phyloP scores from a whole-genome alignment of 2,329 filamentous ascomycete genomes.

The Rosellinia necatrix region DNA sequence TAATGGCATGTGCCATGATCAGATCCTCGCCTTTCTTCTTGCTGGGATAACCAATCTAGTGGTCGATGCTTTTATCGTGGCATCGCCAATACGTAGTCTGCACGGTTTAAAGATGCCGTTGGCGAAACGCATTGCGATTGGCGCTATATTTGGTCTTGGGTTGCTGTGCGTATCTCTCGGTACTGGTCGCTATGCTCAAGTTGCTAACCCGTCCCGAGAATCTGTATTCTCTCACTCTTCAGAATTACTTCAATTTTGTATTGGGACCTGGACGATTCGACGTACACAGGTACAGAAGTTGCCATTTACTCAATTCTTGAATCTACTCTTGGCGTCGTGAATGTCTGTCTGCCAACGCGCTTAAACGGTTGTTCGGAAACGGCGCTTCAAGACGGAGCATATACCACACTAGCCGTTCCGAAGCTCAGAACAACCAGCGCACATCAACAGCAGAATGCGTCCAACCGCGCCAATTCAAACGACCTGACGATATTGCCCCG shows the following conservation, averaged over 20 bases:
- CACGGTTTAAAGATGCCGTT: slow-evolving; percentile 14
- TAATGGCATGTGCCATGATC: slow-evolving; percentile 4
- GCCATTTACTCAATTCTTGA: background rate
- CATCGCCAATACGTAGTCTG: slow-evolving; percentile 25
- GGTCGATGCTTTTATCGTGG: slow-evolving; percentile 21
- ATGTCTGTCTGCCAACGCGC: background rate
- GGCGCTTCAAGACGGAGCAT: too few species aligned
- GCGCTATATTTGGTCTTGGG: slow-evolving; percentile 28
- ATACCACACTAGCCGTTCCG: too few species aligned
- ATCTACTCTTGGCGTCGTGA: background rate
- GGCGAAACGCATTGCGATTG: slow-evolving; percentile 17
- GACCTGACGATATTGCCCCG: too few species aligned
- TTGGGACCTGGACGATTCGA: background rate
- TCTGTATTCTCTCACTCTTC: background rate
- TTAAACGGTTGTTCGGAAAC: too few species aligned
- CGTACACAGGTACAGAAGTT: background rate
- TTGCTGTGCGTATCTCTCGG: slow-evolving; percentile 25
- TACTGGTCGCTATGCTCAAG: too few species aligned
- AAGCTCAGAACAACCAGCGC: too few species aligned
- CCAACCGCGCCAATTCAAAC: too few species aligned
- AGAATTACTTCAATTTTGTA: background rate
- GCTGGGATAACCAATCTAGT: slow-evolving; percentile 24
- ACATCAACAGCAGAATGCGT: too few species aligned
- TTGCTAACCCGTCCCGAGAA: too few species aligned
- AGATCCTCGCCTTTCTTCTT: slow-evolving; percentile 2